Percentiles rank a stretch among this genome's conserved stretches.
Evolutionary conservation across 495 filamentous ascomycete species (phyloP).

Genomic region (Podospora appendiculata): DNA sequence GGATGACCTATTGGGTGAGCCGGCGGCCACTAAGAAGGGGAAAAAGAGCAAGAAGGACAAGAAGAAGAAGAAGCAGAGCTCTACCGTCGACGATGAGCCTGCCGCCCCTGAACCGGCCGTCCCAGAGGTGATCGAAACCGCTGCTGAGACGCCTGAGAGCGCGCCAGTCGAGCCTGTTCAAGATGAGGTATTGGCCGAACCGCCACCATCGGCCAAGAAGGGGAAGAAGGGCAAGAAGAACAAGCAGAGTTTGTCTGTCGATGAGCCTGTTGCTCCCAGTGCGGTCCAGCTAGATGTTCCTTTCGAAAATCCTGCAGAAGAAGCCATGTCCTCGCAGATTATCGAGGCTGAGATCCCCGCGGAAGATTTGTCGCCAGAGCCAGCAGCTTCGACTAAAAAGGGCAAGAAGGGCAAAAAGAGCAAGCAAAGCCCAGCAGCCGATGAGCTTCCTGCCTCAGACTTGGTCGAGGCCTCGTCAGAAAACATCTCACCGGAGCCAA

Average conservation of each 20-base stretch:
- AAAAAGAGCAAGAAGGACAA: slow-evolving; percentile 2
- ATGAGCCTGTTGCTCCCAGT: neutral
- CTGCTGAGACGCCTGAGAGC: neutral
- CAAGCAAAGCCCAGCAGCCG: neutral
- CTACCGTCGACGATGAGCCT: neutral
- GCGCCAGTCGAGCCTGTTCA: neutral
- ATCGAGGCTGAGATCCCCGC: slow-evolving; percentile 2
- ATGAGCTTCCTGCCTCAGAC: neutral
- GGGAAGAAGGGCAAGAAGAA: slow-evolving; percentile 17
- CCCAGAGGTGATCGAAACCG: neutral
- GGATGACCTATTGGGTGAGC: neutral
- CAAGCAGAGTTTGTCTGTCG: neutral
- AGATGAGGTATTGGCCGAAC: slow-evolving; percentile 1
- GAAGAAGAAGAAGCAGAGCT: neutral
- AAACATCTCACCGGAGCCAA: too few relatives aligned
- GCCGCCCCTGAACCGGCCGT: neutral
- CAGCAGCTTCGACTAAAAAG: slow-evolving; percentile 12
- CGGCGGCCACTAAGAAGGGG: neutral
- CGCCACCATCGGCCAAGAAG: slow-evolving; percentile 8
- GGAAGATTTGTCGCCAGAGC: slow-evolving; percentile 7
- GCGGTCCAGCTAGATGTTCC: neutral
- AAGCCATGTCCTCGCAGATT: neutral
- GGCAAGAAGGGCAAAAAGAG: slow-evolving; percentile 22
- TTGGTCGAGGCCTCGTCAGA: too few relatives aligned
- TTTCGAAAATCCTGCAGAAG: neutral